Evolutionary conservation across 371 early-diverging fungal species (phyloP), one percentile per base, ranked within the genome.

Genomic region (Nosema bombycis): DNA sequence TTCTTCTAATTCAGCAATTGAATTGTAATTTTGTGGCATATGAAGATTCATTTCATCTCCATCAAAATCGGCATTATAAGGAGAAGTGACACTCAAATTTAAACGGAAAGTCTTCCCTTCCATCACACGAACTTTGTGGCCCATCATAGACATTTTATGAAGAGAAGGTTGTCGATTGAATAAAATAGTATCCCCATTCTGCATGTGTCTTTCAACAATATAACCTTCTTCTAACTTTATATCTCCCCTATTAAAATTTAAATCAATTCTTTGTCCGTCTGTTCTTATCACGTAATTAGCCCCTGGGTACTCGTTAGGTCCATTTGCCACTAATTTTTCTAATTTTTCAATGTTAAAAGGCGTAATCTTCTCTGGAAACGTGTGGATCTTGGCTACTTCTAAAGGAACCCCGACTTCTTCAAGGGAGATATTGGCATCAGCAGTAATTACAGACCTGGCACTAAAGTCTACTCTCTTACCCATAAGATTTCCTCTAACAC

Each of bases 21-120:
- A 96, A 87, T 97, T 96, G 85, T 94, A 92, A 1, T 96, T 96
- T 86, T 99, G 98, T 18, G 97, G 98, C 4, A 97, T 91, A 86
- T 99, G 99, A 85, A 99, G 88, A 85, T 99, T 99, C 99, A 99
- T 99, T 87, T 99, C 99, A 87, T 99, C 99, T 80, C 98, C 98
- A 84, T 98, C 98, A 85, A 96, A 97, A 89, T 96, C 98, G 54
- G 98, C 98, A 86, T 99, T 97, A 83, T 97, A 98, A 28, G 97
- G 98, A 2, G 94, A 90, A 85, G 96, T 96, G 2, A 96, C 97
- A 89, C 95, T 98, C 85, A 96, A 96, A 84, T 98, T 99, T 89
- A 98, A 95, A 62, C 96, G 89, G 87, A 98, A 92, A 1, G 98
- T 99, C 78, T 94, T 88, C 91, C 94, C 93, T 1, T 95, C 94